A percentile compares a stretch with the other conserved stretches of the same genome.
phyloP scores from a whole-genome alignment of 179 eudicot species.

The Beta lomatogona region DNA sequence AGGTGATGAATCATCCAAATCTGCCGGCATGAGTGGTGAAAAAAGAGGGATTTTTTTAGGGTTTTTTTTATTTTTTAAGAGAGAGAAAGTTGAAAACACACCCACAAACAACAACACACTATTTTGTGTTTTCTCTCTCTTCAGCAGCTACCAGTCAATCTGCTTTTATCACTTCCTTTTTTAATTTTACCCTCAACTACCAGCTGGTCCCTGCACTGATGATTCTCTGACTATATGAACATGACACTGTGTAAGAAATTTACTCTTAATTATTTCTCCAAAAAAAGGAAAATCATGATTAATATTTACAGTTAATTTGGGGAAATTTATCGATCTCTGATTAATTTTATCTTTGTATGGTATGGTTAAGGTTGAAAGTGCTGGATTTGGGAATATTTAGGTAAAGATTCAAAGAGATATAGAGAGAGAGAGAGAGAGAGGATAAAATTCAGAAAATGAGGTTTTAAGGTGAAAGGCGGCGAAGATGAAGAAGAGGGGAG shows the following conservation, averaged over 20 bases:
- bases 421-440: too few relatives aligned
- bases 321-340: background rate
- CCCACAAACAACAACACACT: background rate
- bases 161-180: constrained; percentile 21
- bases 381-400: constrained; percentile 12
- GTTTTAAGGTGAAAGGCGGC: background rate
- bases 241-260: constrained; percentile 16
- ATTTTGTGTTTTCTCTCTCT: constrained; percentile 29
- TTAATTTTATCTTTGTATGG: background rate
- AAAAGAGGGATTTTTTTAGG: constrained; percentile 29
- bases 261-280: background rate
- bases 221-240: constrained; percentile 41
- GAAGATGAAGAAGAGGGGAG: background rate
- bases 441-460: background rate
- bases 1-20: constrained; percentile 52
- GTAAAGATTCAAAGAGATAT: background rate
- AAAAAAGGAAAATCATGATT: background rate
- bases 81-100: background rate
- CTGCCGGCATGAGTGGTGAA: constrained; percentile 43
- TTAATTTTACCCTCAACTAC: constrained; percentile 38
- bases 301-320: too few relatives aligned
- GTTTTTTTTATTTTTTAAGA: constrained; percentile 25
- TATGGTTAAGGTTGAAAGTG: background rate
- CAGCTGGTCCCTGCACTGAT: constrained; percentile 49
- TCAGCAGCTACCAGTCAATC: constrained; percentile 66